Percentiles rank a stretch among this genome's conserved stretches.
These are phyloP conservation scores for Lodderomyces parapsilosis DNA, from an alignment of 1,139 yeast genomes.

Conservation along the genomic window DNA sequence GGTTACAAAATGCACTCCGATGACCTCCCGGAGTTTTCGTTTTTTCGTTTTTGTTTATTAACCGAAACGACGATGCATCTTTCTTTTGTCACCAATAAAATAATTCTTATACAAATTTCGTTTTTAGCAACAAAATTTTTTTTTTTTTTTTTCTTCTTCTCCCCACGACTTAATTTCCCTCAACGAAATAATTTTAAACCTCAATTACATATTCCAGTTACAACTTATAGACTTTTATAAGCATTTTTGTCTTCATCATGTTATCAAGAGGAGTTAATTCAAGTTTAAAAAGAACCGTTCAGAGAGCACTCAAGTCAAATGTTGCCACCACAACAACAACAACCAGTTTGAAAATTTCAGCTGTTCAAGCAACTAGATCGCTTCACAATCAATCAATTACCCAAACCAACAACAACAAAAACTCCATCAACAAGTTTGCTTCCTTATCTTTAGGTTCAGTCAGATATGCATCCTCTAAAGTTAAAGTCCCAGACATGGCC, in stretches of 20 bases:
- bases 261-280: conserved; percentile 18
- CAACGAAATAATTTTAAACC: too few species aligned
- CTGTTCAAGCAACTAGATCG: conserved; percentile 12
- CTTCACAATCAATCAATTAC: conserved; percentile 9
- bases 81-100: too few species aligned
- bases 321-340: conserved; percentile 6
- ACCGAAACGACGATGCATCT: too few species aligned
- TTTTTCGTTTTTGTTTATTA: too few species aligned
- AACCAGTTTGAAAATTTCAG: conserved; percentile 12
- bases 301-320: conserved; percentile 5
- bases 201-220: neutral
- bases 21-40: conserved; percentile 2
- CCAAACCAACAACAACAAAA: neutral
- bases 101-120: too few species aligned
- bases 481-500: conserved; percentile 98
- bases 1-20: too few species aligned
- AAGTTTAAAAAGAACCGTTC: conserved; percentile 15
- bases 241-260: conserved; percentile 9
- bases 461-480: conserved; percentile 49
- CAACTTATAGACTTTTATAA: too few species aligned
- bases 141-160: neutral
- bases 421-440: conserved; percentile 4
- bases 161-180: neutral
- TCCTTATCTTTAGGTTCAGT: conserved; percentile 11
- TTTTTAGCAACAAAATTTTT: neutral